Conservation (phyloP, 345 rosid genomes). For the Salix caprea region DNA sequence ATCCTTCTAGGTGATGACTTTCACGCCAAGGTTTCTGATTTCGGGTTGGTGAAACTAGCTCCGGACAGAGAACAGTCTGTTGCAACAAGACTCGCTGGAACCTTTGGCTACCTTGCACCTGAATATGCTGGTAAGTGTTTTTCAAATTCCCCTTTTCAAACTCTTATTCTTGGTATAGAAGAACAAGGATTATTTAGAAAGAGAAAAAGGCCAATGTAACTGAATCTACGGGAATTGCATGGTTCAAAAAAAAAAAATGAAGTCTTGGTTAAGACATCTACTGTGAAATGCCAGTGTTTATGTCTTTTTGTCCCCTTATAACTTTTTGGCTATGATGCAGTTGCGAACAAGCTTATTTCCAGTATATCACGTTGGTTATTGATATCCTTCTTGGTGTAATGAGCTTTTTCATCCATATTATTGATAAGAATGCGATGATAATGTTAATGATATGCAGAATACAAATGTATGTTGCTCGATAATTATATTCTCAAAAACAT, state of each 20-base stretch:
- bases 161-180: neutral
- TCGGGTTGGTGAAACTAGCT: conserved; percentile 53
- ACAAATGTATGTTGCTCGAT: neutral
- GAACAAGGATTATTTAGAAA: neutral
- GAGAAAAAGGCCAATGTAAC: neutral
- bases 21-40: conserved; percentile 53
- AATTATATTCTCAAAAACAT: neutral
- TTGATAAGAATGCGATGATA: neutral
- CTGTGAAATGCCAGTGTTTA: neutral
- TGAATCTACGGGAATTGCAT: neutral
- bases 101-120: conserved; percentile 61
- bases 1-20: conserved; percentile 47
- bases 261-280: neutral
- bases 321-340: neutral
- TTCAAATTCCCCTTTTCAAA: neutral
- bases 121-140: conserved; percentile 51
- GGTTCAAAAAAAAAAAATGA: neutral
- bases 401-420: neutral
- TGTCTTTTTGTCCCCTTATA: neutral
- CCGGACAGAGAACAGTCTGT: conserved; percentile 48
- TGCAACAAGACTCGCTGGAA: conserved; percentile 48
- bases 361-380: neutral
- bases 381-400: neutral
- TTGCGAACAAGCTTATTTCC: neutral
- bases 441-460: neutral